Conservation (phyloP, 2,329 filamentous ascomycete genomes). For the Beauveria australis region DNA sequence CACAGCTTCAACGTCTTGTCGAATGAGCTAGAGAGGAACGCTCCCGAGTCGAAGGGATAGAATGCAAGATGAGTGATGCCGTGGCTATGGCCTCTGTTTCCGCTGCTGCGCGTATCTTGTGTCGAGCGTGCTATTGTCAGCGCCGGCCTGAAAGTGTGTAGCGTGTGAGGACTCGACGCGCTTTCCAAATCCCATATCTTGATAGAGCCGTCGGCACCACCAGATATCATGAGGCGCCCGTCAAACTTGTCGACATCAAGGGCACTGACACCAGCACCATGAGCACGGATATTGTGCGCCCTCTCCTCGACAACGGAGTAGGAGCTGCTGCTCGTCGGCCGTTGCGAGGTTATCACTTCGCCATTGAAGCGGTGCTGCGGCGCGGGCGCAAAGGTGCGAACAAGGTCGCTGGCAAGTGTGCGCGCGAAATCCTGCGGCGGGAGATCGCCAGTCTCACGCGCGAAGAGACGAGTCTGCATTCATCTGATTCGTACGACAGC, state of each 20-base stretch:
- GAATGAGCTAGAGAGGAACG: constrained; percentile 70
- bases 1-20: constrained; percentile 72
- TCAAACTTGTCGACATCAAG: constrained; percentile 77
- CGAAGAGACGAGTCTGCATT: constrained; percentile 70
- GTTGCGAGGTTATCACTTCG: constrained; percentile 15
- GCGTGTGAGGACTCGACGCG: constrained; percentile 33
- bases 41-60: constrained; percentile 68
- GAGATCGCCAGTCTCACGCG: constrained; percentile 64
- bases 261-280: constrained; percentile 70
- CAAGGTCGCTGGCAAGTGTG: constrained; percentile 55
- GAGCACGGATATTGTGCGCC: constrained; percentile 48
- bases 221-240: constrained; percentile 68
- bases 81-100: constrained; percentile 46
- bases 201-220: constrained; percentile 76
- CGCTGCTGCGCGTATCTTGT: constrained; percentile 14
- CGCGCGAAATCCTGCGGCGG: constrained; percentile 55
- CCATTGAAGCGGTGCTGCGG: constrained; percentile 65
- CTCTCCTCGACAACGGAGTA: constrained; percentile 19
- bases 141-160: constrained; percentile 46
- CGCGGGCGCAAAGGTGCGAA: constrained; percentile 61
- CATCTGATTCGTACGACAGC: constrained; percentile 22
- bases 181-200: constrained; percentile 81
- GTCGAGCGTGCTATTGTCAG: constrained; percentile 40
- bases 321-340: constrained; percentile 10
- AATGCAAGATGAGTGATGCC: constrained; percentile 71